Evolutionary conservation across 2,329 filamentous ascomycete genomes (phyloP).

Genomic region (Paracamarosporium sp.): DNA sequence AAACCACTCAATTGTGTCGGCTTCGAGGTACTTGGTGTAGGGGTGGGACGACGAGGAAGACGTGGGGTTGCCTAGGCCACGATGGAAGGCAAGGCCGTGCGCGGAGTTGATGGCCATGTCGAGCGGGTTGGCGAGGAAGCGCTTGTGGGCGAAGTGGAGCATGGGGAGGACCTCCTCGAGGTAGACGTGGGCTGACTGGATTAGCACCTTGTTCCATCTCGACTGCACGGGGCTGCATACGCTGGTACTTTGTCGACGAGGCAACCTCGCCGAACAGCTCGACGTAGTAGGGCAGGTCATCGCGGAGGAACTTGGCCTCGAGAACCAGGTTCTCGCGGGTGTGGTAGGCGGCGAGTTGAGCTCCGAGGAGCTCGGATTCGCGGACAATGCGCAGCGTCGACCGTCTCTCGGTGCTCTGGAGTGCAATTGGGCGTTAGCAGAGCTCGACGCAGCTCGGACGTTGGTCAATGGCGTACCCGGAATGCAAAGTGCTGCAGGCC

Average conservation of each 20-base stretch:
- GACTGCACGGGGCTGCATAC: constrained; percentile 48
- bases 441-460: constrained; percentile 15
- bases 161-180: constrained; percentile 83
- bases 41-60: constrained; percentile 75
- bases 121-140: constrained; percentile 66
- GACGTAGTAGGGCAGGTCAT: constrained; percentile 96
- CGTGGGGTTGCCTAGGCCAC: constrained; percentile 81
- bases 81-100: constrained; percentile 90
- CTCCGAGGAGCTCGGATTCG: constrained; percentile 94
- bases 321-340: constrained; percentile 92
- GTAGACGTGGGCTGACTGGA: constrained; percentile 77
- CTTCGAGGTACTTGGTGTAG: constrained; percentile 80
- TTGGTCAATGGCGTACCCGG: constrained; percentile 70
- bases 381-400: constrained; percentile 91
- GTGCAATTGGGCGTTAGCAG: constrained; percentile 37
- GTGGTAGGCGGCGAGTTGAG: constrained; percentile 85
- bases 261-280: constrained; percentile 94
- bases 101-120: constrained; percentile 84
- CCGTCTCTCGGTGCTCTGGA: constrained; percentile 84
- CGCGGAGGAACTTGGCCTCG: constrained; percentile 91
- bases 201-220: constrained; percentile 15
- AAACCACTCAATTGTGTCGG: constrained; percentile 76
- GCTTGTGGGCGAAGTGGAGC: constrained; percentile 79
- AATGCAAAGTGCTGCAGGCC: constrained; percentile 96
- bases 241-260: constrained; percentile 82